These are phyloP conservation scores for Zygotorulaspora danielsina DNA, from an alignment of 805 yeast genomes.

Conservation along the genomic window DNA sequence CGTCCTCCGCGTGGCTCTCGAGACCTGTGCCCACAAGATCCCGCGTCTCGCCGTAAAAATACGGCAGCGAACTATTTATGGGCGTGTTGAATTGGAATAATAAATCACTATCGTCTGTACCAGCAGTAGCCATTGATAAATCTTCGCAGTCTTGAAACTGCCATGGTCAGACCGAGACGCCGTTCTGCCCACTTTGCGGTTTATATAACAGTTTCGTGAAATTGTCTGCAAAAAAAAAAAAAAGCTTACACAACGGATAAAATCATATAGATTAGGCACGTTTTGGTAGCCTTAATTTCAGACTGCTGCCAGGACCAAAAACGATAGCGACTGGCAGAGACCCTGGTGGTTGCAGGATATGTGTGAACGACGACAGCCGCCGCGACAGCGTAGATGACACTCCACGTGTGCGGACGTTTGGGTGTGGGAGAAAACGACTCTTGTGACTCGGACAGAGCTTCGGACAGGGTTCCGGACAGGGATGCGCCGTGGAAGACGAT, in stretches of 20 bases:
- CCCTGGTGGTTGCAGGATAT: background rate
- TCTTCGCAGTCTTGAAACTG: background rate
- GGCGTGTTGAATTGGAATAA: conserved; percentile 20
- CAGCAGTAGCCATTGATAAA: conserved; percentile 10
- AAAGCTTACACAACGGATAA: no score
- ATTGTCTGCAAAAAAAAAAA: no score
- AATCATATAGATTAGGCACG: conserved; percentile 4
- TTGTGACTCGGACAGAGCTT: background rate
- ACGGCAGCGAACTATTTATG: conserved; percentile 7
- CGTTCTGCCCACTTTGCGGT: background rate
- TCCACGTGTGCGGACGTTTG: conserved; percentile 3
- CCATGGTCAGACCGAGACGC: background rate
- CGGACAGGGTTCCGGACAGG: background rate
- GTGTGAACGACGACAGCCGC: background rate
- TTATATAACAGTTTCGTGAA: no score
- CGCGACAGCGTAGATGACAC: background rate
- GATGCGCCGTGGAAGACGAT: no score
- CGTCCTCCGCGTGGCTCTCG: background rate
- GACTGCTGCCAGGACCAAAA: no score
- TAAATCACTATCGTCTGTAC: conserved; percentile 12
- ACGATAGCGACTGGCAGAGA: background rate
- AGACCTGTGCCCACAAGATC: background rate
- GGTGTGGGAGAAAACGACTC: background rate
- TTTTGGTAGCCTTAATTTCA: no score
- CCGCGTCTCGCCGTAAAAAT: background rate